Evolutionary conservation across 2,329 filamentous ascomycete genomes (phyloP).

Genomic region (Dothideomycetidae sp.): DNA sequence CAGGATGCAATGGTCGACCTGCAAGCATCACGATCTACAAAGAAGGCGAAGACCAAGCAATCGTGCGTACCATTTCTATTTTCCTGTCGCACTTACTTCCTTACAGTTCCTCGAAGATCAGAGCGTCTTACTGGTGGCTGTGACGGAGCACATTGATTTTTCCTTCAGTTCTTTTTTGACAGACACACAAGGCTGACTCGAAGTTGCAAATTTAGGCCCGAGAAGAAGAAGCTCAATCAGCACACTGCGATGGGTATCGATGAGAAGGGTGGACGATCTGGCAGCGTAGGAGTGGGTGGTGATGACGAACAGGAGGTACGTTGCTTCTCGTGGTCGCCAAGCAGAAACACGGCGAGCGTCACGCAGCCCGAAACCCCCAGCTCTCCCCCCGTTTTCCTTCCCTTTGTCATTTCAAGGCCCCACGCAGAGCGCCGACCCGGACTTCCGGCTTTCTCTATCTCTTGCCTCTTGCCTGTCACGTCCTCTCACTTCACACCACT

Average conservation of each 20-base stretch:
- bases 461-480: conserved; percentile 22
- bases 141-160: no score
- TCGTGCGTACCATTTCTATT: conserved; percentile 21
- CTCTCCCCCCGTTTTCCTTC: no score
- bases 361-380: no score
- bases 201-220: conserved; percentile 40
- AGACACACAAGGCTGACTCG: conserved; percentile 9
- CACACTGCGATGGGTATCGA: conserved; percentile 56
- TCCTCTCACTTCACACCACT: conserved; percentile 25
- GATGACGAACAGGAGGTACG: conserved; percentile 44
- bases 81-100: not conserved
- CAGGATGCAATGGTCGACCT: conserved; percentile 12
- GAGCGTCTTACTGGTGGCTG: no score
- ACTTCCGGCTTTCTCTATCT: no score
- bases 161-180: no score
- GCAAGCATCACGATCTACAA: conserved; percentile 15
- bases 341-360: no score
- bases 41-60: conserved; percentile 26
- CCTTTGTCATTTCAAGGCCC: no score
- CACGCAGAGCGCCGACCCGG: no score
- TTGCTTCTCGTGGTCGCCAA: no score
- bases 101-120: no score
- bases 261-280: conserved; percentile 52
- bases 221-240: conserved; percentile 51
- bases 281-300: conserved; percentile 46